Evolutionary conservation across 352 stramenopile species (phyloP).

Genomic region (Phytophthora quininea): DNA sequence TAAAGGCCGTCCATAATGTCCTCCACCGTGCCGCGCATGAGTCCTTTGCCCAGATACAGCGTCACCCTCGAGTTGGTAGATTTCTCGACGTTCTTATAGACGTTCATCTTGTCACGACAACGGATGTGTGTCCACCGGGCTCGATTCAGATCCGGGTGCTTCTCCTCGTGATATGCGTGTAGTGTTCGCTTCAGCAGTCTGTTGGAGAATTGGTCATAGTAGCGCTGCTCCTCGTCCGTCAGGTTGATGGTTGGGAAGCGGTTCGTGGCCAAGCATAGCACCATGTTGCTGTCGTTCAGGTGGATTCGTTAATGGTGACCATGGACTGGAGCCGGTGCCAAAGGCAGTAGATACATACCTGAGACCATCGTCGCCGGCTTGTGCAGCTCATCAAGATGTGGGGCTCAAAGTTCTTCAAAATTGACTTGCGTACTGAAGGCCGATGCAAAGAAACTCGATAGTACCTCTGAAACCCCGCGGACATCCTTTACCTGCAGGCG

Average conservation of each 20-base stretch:
- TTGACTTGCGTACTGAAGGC: too few species aligned
- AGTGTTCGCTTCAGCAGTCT: constrained; percentile 36
- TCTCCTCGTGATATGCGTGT: constrained; percentile 31
- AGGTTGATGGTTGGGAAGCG: constrained; percentile 40
- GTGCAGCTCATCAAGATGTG: not conserved
- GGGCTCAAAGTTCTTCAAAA: too few species aligned
- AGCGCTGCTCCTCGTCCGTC: constrained; percentile 31
- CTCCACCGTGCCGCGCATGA: constrained; percentile 41
- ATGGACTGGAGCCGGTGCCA: not conserved
- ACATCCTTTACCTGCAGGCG: too few species aligned
- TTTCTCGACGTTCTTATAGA: constrained; percentile 42
- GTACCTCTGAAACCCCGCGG: too few species aligned
- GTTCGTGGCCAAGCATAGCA: constrained; percentile 19
- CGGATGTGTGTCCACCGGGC: constrained; percentile 33
- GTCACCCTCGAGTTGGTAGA: constrained; percentile 31
- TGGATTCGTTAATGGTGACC: not conserved
- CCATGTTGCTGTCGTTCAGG: constrained; percentile 9
- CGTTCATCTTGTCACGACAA: constrained; percentile 31
- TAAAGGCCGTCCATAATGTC: constrained; percentile 54
- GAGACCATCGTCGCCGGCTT: not conserved
- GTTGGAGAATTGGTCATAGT: constrained; percentile 34
- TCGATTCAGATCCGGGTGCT: constrained; percentile 18
- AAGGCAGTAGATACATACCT: not conserved
- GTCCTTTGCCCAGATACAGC: constrained; percentile 38
- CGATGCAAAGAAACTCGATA: too few species aligned